Evolutionary conservation across 1,284 basidiomycete genomes (phyloP), one percentile per base, ranked within the genome.

Genomic region (Boletus smithii): DNA sequence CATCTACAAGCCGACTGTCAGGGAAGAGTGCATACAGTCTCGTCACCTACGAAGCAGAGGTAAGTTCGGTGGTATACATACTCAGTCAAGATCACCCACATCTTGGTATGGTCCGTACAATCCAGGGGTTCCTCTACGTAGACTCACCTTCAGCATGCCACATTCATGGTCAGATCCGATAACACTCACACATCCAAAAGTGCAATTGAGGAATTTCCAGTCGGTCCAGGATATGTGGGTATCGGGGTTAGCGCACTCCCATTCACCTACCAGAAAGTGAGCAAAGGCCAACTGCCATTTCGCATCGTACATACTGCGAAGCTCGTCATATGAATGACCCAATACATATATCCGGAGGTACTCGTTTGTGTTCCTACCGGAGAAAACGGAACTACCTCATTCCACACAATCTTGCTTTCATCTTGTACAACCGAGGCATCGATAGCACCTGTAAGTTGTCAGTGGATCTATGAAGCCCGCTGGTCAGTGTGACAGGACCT

Each of bases 101-200:
- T 92, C 90, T 63, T 83, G 78, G 57, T 82, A 83, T 8, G 91
- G 89, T 1, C 90, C 91, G 59, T 82, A 88, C 36, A 95, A 79
- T 3, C 90, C 91, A 41, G 80, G 70, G 11, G 84, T 78, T 14
- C 91, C 91, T 44, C 88, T 90, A 53, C 35, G 34, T 50, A 35
- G 48, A 34, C 11, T 41, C 49, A 11, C 42, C 27, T 29, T 48
- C 30, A 56, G 38, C 10, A 20, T 17, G 32, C 30, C 24, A 41
- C 22, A 44, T 23, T 22, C 30, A 37, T 8, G 43, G 34, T 33
- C 36, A 10, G 22, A 45, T 38, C 30, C 10, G 34, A 39, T n/a
- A 20, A 39, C 22, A 71, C 83, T 53, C 53, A 88, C 77, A 85
- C 73, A 62, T 95, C 91, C 46, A 95, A 72, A 39, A 93, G 68